Conservation (phyloP, 805 yeast genomes). For the Suhomyces vadensis region DNA sequence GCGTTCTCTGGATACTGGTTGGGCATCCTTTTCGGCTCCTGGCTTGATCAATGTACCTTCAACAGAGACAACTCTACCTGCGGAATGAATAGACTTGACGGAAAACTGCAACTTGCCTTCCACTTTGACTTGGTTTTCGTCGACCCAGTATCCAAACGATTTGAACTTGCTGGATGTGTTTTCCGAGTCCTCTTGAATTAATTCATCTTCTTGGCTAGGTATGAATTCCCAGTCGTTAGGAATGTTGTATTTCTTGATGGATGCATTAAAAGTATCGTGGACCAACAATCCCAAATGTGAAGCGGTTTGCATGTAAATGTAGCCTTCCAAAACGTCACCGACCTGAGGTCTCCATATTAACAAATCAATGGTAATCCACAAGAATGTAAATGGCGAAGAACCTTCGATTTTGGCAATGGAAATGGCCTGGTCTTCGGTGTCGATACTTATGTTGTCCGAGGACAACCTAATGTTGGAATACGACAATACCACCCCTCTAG, state of each 20-base stretch:
- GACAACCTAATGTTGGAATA: slow-evolving; percentile 64
- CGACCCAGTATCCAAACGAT: slow-evolving; percentile 87
- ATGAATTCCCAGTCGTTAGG: slow-evolving; percentile 87
- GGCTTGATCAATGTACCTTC: slow-evolving; percentile 81
- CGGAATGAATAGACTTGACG: slow-evolving; percentile 67
- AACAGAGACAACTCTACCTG: slow-evolving; percentile 80
- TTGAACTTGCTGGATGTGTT: slow-evolving; percentile 32
- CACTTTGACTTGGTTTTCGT: slow-evolving; percentile 67
- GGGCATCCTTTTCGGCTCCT: slow-evolving; percentile 53
- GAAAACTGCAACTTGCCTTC: slow-evolving; percentile 83
- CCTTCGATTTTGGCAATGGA: slow-evolving; percentile 66
- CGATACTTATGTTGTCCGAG: slow-evolving; percentile 40
- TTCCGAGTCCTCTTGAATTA: slow-evolving; percentile 13
- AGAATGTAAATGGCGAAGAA: slow-evolving; percentile 83
- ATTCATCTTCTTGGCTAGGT: slow-evolving; percentile 72
- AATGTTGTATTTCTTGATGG: slow-evolving; percentile 79
- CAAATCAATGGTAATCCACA: slow-evolving; percentile 83
- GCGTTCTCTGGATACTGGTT: slow-evolving; percentile 52
- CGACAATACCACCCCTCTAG: slow-evolving; percentile 81
- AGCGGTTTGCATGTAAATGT: slow-evolving; percentile 88
- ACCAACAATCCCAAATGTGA: slow-evolving; percentile 90
- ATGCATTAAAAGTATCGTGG: slow-evolving; percentile 93
- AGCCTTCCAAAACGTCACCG: slow-evolving; percentile 88
- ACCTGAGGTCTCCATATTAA: slow-evolving; percentile 86
- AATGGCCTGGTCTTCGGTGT: slow-evolving; percentile 40